Evolutionary conservation across 2,329 filamentous ascomycete genomes (phyloP), one percentile per base, ranked within the genome.

Genomic region (Cyphellophora europaea): DNA sequence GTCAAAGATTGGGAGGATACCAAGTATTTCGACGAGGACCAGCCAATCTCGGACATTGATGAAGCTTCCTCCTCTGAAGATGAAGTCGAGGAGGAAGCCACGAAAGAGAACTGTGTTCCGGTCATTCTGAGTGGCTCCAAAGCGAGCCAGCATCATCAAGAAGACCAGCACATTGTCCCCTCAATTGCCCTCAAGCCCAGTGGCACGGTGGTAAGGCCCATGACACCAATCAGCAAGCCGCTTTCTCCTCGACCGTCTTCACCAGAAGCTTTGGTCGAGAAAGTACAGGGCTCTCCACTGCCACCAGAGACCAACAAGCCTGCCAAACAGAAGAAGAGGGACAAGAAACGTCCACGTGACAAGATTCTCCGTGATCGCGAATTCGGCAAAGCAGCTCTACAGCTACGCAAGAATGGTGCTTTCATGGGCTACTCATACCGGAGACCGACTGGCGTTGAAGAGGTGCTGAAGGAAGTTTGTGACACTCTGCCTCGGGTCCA

Each of bases 351-450:
- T 42, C 77, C 89, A 0, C 71, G 88, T n/a, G 91, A 98, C 57
- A 81, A 82, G 50, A 61, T 96, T 38, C 63, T 96, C 17, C 71
- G 89, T 28, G 89, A 96, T 56, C 70, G 69, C 16, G 60, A 65
- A 6, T 71, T 80, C 5, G 79, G 76, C 27, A 69, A 67, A 27
- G 65, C 69, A 11, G 86, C 82, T n/a, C 64, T 96, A 57, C 77
- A 84, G 47, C 71, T 91, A 44, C 74, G 91, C 40, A 93, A 89
- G 59, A 73, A 72, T 54, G 82, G 74, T 16, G 87, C 86, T 0
- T 96, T 96, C 57, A 60, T 93, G 42, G 89, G 89, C 1, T 98
- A 98, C 55, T 85, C 82, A 2, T 96, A 91, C 67, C 73, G 77
- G 21, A 58, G 60, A 28, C 61, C 62, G 3, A 61, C 55, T 34